Conservation (phyloP, 2,329 filamentous ascomycete species). For the Hypoxylon sp. region DNA sequence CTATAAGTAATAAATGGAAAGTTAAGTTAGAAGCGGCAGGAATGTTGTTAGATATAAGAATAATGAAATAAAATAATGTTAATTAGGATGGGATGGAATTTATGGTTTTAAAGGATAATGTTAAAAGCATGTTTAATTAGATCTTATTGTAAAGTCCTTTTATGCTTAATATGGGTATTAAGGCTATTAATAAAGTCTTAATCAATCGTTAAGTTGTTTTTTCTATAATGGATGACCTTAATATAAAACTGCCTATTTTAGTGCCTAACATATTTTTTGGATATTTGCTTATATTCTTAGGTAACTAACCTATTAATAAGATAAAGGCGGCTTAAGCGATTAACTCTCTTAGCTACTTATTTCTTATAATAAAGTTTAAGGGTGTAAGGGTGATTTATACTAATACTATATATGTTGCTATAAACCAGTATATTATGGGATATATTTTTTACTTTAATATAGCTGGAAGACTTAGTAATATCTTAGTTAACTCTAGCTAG, state of each 20-base stretch:
- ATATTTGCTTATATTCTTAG: background rate
- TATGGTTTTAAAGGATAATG: background rate
- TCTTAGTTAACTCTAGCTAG: background rate
- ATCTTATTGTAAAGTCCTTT: background rate
- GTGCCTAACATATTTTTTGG: background rate
- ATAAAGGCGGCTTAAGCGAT: background rate
- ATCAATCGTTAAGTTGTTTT: background rate
- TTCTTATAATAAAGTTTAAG: background rate
- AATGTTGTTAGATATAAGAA: background rate
- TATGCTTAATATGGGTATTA: background rate
- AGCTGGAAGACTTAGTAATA: background rate
- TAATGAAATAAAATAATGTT: background rate
- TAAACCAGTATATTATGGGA: background rate
- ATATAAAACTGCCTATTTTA: background rate
- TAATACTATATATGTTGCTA: background rate
- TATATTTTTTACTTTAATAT: background rate
- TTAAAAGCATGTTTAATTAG: constrained; percentile 21
- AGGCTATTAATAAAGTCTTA: background rate
- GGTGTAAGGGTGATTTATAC: background rate
- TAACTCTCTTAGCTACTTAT: background rate
- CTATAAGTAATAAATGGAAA: no score
- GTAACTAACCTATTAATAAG: background rate
- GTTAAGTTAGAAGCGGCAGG: no score
- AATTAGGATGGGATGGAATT: background rate
- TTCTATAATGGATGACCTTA: background rate